These are phyloP conservation scores for Yamadazyma sp. DNA, from an alignment of 1,139 yeast genomes.

Conservation along the genomic window DNA sequence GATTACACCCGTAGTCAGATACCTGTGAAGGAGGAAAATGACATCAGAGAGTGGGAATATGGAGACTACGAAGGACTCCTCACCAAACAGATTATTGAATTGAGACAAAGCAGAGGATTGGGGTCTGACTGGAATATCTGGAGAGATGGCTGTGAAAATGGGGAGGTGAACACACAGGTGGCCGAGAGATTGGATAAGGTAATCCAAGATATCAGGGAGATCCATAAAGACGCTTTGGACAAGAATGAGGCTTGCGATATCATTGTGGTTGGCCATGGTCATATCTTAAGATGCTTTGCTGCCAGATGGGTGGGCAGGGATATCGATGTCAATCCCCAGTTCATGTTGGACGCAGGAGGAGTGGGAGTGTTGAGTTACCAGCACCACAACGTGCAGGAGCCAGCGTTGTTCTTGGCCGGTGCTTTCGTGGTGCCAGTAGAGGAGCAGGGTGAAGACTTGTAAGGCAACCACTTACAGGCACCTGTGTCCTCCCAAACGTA, in stretches of 20 bases:
- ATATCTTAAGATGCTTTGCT: constrained; percentile 83
- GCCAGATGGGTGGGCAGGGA: constrained; percentile 77
- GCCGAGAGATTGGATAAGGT: constrained; percentile 68
- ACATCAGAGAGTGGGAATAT: constrained; percentile 90
- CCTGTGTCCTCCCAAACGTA: too few species aligned
- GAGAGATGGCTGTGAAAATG: constrained; percentile 91
- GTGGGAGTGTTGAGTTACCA: constrained; percentile 90
- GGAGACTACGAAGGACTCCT: constrained; percentile 90
- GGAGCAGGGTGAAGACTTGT: constrained; percentile 31
- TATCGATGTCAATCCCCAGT: constrained; percentile 66
- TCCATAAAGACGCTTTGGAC: constrained; percentile 63
- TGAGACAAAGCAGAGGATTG: constrained; percentile 63
- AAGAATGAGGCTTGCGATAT: constrained; percentile 64
- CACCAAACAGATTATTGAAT: constrained; percentile 62
- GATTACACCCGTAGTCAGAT: constrained; percentile 46
- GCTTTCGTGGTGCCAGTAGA: constrained; percentile 75
- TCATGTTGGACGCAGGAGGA: constrained; percentile 92
- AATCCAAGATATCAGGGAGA: constrained; percentile 57
- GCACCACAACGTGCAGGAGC: constrained; percentile 80
- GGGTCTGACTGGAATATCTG: constrained; percentile 75
- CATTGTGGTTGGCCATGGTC: constrained; percentile 89
- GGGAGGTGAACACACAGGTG: constrained; percentile 69
- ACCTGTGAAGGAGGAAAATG: constrained; percentile 56
- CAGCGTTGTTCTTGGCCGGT: constrained; percentile 79
- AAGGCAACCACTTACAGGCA: constrained; percentile 2